These are phyloP conservation scores for Chlorella sp. DNA, from an alignment of 139 green algal species.

Conservation along the genomic window DNA sequence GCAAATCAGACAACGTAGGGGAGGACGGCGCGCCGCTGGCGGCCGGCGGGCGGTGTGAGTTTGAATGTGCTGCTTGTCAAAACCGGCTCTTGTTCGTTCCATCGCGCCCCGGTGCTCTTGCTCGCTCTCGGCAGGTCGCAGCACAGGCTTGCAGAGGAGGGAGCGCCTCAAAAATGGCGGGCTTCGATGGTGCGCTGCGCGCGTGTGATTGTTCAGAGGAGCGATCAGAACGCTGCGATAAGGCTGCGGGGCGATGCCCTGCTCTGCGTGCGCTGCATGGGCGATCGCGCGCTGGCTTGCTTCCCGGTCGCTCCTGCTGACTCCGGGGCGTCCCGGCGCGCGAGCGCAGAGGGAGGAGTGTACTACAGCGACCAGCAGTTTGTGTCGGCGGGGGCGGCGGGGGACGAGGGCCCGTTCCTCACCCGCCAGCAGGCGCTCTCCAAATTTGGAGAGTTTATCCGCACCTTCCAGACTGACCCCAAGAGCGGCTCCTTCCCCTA, in stretches of 20 bases:
- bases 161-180: conserved; percentile 33
- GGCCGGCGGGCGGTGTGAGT: too few species aligned
- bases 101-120: too few species aligned
- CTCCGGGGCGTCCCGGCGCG: too few species aligned
- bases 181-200: conserved; percentile 38
- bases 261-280: neutral
- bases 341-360: conserved; percentile 54
- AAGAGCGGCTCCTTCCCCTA: conserved; percentile 38
- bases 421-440: conserved; percentile 32
- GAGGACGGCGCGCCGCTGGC: too few species aligned
- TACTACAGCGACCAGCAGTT: conserved; percentile 60
- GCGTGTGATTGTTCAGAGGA: neutral
- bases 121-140: too few species aligned
- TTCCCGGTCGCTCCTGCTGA: too few species aligned
- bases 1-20: too few species aligned
- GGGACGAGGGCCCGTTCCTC: conserved; percentile 13
- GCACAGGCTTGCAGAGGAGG: too few species aligned
- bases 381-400: conserved; percentile 18
- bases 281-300: too few species aligned
- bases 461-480: conserved; percentile 48
- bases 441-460: conserved; percentile 62
- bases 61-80: too few species aligned
- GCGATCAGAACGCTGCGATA: neutral
- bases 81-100: too few species aligned
- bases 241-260: neutral